A percentile compares a stretch with the other conserved stretches of the same genome.
These are phyloP conservation scores for Protomyces inouyei DNA, from an alignment of 1,139 yeast species.

Conservation along the genomic window DNA sequence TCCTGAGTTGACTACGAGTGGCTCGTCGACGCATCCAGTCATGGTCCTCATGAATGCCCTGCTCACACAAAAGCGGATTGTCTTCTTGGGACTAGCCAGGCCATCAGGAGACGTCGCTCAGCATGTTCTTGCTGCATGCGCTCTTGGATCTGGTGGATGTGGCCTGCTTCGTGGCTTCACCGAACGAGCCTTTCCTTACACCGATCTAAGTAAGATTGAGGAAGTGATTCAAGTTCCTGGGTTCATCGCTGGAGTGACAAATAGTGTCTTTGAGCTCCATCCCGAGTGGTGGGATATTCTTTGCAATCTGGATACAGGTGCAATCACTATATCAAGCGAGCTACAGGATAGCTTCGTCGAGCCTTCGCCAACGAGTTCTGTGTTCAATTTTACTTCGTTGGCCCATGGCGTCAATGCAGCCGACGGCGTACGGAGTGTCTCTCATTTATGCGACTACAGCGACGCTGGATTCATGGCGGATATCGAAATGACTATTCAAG, in stretches of 20 bases:
- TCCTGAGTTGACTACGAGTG: slow-evolving; percentile 30
- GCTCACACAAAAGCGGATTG: slow-evolving; percentile 53
- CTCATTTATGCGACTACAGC: slow-evolving; percentile 27
- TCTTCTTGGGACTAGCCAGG: slow-evolving; percentile 53
- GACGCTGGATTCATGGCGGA: slow-evolving; percentile 39
- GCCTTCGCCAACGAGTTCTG: slow-evolving; percentile 25
- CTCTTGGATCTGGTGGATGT: slow-evolving; percentile 52
- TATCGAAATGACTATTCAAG: slow-evolving; percentile 37
- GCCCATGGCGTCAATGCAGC: slow-evolving; percentile 20
- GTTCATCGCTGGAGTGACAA: slow-evolving; percentile 62
- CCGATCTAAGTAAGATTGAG: slow-evolving; percentile 59
- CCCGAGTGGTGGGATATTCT: slow-evolving; percentile 58
- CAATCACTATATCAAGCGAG: slow-evolving; percentile 43
- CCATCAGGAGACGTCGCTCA: slow-evolving; percentile 56
- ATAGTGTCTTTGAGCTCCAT: slow-evolving; percentile 58
- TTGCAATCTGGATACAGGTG: slow-evolving; percentile 50
- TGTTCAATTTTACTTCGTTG: background rate
- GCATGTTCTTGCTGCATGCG: slow-evolving; percentile 51
- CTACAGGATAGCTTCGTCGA: background rate
- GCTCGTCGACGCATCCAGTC: slow-evolving; percentile 45
- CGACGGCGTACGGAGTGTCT: slow-evolving; percentile 21
- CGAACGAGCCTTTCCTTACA: slow-evolving; percentile 53
- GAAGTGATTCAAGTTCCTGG: slow-evolving; percentile 47
- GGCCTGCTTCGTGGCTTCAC: slow-evolving; percentile 54
- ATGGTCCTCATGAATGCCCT: slow-evolving; percentile 55